Percentiles rank a stretch among this genome's conserved stretches.
Conservation (phyloP, 331 rosid genomes). For the Quercus tomentella region DNA sequence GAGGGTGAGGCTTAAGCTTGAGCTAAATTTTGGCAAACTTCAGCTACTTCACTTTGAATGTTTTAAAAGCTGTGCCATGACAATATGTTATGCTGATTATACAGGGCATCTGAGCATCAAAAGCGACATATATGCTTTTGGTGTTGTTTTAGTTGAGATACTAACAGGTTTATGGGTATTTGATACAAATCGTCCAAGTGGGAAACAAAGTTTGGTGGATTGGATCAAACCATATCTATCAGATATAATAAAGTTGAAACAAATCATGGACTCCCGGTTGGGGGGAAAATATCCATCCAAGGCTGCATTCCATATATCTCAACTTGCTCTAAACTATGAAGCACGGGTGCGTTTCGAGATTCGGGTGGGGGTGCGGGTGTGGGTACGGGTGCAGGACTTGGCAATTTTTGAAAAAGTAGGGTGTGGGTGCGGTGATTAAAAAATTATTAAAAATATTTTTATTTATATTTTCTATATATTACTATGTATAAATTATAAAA, state of each 20-base stretch:
- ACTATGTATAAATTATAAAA: too few relatives aligned
- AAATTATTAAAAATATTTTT: too few relatives aligned
- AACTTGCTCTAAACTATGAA: conserved; percentile 42
- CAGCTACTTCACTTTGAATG: not conserved
- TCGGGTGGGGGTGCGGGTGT: too few relatives aligned
- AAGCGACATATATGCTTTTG: conserved; percentile 90
- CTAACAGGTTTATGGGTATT: conserved; percentile 64
- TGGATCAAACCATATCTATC: conserved; percentile 78
- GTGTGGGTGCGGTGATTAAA: too few relatives aligned
- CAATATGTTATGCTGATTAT: not conserved
- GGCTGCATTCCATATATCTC: conserved; percentile 70
- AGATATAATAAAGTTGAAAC: conserved; percentile 63
- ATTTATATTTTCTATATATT: too few relatives aligned
- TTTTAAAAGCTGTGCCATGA: not conserved
- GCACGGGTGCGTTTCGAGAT: too few relatives aligned
- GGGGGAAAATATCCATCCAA: conserved; percentile 69
- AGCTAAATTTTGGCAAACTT: not conserved
- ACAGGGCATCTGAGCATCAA: conserved; percentile 84
- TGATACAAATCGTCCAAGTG: conserved; percentile 64
- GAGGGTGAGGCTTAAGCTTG: not conserved
- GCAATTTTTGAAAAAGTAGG: too few relatives aligned
- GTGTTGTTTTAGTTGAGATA: conserved; percentile 85
- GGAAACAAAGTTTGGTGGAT: conserved; percentile 54
- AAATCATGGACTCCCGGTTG: conserved; percentile 63
- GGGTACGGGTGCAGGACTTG: too few relatives aligned